Conservation (phyloP, 345 rosid genomes). For the Melaleuca alternifolia region DNA sequence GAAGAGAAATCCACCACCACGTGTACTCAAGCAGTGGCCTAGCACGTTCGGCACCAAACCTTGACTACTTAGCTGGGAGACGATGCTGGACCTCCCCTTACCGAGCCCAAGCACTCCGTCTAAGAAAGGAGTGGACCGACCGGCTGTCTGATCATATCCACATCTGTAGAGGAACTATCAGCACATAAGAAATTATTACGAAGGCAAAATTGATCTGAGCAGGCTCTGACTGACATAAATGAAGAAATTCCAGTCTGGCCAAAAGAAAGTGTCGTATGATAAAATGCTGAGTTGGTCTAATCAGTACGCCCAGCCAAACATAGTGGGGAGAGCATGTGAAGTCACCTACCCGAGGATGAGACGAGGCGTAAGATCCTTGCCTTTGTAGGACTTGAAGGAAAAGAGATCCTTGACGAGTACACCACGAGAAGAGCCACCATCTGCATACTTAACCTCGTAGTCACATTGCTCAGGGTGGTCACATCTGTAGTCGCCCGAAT, state of each 20-base stretch:
- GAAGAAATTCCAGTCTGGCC: not conserved
- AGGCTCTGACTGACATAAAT: not conserved
- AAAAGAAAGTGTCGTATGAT: not conserved
- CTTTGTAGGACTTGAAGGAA: constrained; percentile 48
- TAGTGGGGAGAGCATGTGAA: not conserved
- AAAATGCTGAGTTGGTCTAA: not conserved
- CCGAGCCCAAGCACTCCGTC: constrained; percentile 98
- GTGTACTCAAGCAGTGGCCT: constrained; percentile 77
- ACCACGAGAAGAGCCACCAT: constrained; percentile 88
- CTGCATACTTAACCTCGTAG: constrained; percentile 87
- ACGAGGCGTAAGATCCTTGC: constrained; percentile 43
- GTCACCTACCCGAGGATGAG: constrained; percentile 62
- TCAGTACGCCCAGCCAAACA: not conserved
- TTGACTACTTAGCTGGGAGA: constrained; percentile 66
- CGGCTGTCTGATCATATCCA: constrained; percentile 76
- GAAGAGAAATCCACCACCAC: constrained; percentile 88
- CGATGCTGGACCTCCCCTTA: constrained; percentile 66
- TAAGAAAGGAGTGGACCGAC: constrained; percentile 56
- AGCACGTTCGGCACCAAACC: constrained; percentile 59
- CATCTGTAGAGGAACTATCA: constrained; percentile 34
- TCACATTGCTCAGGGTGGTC: constrained; percentile 67
- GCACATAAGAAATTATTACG: not conserved
- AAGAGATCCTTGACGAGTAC: constrained; percentile 77
- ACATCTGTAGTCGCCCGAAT: constrained; percentile 36
- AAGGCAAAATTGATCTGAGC: not conserved